phyloP scores from a whole-genome alignment of 345 rosid genomes.

The Rhodomyrtus tomentosa region DNA sequence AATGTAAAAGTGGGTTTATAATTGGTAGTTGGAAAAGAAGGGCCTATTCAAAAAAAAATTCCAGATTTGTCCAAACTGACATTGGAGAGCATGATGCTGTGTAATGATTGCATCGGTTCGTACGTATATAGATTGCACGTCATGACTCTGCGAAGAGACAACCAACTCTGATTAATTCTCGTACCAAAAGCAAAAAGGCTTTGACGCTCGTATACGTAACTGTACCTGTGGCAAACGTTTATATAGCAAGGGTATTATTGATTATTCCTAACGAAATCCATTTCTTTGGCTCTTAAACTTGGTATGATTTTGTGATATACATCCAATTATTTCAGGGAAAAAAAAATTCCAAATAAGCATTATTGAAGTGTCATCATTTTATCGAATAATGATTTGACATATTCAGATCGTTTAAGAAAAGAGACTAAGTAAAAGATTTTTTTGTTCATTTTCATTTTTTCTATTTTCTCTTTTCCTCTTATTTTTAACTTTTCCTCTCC shows the following conservation, averaged over 20 bases:
- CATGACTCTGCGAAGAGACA: neutral
- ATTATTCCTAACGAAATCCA: neutral
- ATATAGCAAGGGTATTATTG: neutral
- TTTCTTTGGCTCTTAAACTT: neutral
- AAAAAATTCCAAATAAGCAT: too few species aligned
- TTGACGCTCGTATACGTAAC: neutral
- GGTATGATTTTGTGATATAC: neutral
- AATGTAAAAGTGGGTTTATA: neutral
- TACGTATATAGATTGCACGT: neutral
- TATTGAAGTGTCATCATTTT: too few species aligned
- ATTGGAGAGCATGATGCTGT: neutral
- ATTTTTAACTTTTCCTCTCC: too few species aligned
- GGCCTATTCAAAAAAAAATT: neutral
- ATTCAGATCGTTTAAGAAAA: too few species aligned
- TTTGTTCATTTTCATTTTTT: too few species aligned
- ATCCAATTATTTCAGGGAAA: neutral
- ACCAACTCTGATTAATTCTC: neutral
- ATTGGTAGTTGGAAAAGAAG: neutral
- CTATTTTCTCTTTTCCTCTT: too few species aligned
- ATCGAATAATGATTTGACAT: too few species aligned
- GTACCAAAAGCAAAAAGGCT: neutral
- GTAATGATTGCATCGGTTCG: neutral
- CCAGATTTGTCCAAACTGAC: neutral
- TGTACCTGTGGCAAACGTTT: neutral
- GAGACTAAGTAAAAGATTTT: too few species aligned